Base-by-base conservation (phyloP, 495 filamentous ascomycete species). In the Talaromyces thailandensis region DNA sequence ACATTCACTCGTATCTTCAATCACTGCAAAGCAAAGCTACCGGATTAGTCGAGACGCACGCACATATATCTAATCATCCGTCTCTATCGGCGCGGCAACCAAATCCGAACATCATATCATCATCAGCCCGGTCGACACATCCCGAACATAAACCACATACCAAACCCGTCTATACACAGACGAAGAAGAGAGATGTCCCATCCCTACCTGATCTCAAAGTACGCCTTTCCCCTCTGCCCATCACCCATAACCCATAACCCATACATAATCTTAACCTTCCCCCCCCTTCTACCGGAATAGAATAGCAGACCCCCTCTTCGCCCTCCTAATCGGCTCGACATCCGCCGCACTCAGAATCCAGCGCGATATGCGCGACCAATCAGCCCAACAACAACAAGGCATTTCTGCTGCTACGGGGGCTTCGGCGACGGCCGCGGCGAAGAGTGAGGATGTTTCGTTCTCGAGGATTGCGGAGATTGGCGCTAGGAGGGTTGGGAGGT, bases 301-400 rank as follows among this genome's bases (percentile, higher is more conserved):
- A 71, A 67, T 84, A 56, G 84, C 82, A 23, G 94, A 98, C 69
- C 94, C 93, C 21, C 68, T 96, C 64, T 98, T 97, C 70, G 94
- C 92, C 45, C 64, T 96, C 45, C 73, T 83, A 58, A 93, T 97
- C 69, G 94, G 88, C 80, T 11, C 83, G 78, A 55, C 87, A 75
- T 63, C 89, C 76, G 59, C 82, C 71, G 51, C 78, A 65, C 60
- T 80, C 51, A 73, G 74, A 64, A 72, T 98, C 71, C 89, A 86
- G 65, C 88, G 92, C 25, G 94, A 98, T 68, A 89, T 94, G 69
- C 85, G 51, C 26, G 35, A 52, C 81, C 64, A 89, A 90, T 63
- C 76, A 79, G 64, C 63, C 68, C 28, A 70, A 45, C 4, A 18
- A 4, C 11, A 14, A 14, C 32, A 37, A 9, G 2, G 1, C 40